These are phyloP conservation scores for Stephania yunnanensis DNA, from an alignment of 164 flowering plant species.

Conservation along the genomic window DNA sequence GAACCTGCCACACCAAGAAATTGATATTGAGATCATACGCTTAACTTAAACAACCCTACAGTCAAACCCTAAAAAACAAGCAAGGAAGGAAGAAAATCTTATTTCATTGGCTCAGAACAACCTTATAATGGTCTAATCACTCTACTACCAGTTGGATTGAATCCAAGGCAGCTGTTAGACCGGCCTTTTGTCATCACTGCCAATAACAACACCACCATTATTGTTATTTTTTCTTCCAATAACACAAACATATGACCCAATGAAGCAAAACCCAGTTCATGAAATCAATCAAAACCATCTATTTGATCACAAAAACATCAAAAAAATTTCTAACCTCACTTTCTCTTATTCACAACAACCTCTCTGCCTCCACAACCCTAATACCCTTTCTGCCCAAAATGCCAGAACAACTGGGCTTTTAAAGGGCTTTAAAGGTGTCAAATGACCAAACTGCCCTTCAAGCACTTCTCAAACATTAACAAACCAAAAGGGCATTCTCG, in stretches of 20 bases:
- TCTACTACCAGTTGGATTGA: slow-evolving; percentile 20
- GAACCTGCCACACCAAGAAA: no score
- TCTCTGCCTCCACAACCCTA: slow-evolving; percentile 19
- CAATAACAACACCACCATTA: background rate
- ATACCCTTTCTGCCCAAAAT: background rate
- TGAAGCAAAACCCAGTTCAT: background rate
- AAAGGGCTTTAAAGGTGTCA: background rate
- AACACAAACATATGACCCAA: background rate
- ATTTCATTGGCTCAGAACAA: slow-evolving; percentile 17
- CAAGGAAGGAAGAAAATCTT: background rate
- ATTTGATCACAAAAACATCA: background rate
- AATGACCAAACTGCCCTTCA: background rate
- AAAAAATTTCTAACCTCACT: slow-evolving; percentile 17
- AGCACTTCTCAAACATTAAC: background rate
- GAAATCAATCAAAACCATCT: background rate
- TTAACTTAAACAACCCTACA: no score
- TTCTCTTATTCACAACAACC: slow-evolving; percentile 15
- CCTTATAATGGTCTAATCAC: slow-evolving; percentile 14
- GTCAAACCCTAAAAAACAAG: no score
- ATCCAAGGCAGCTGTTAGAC: slow-evolving; percentile 24
- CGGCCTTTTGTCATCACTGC: slow-evolving; percentile 28
- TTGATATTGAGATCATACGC: no score
- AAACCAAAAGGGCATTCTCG: background rate
- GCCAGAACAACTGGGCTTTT: background rate
- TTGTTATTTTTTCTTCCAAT: background rate